phyloP scores from a whole-genome alignment of 805 yeast species.

The Jamesozyma lodderae region DNA sequence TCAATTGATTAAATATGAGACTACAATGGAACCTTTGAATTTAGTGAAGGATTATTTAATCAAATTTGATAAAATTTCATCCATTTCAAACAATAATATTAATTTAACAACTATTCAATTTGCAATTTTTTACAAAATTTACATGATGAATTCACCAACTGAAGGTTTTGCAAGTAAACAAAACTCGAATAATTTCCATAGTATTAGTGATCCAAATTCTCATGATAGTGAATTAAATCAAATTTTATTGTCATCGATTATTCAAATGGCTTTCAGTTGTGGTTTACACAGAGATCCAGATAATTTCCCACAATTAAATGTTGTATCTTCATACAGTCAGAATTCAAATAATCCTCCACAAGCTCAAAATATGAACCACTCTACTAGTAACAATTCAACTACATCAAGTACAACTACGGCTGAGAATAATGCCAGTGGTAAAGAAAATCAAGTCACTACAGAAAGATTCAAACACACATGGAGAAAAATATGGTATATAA shows the following conservation, averaged over 20 bases:
- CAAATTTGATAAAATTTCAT: constrained; percentile 29
- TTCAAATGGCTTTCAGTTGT: constrained; percentile 59
- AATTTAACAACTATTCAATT: constrained; percentile 44
- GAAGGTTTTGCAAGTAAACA: constrained; percentile 12
- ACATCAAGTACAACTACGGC: background rate
- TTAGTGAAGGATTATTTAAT: constrained; percentile 25
- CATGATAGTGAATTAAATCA: constrained; percentile 52
- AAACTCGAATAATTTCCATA: constrained; percentile 8
- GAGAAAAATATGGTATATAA: constrained; percentile 51
- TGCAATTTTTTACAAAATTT: constrained; percentile 47
- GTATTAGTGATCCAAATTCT: constrained; percentile 13
- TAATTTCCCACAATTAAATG: constrained; percentile 36
- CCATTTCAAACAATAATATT: constrained; percentile 28
- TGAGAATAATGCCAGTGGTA: constrained; percentile 2
- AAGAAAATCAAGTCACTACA: constrained; percentile 19
- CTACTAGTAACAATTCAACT: constrained; percentile 5
- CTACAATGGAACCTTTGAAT: constrained; percentile 23
- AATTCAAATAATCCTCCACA: background rate
- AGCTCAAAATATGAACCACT: no score
- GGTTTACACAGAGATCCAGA: constrained; percentile 65
- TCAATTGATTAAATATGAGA: constrained; percentile 21
- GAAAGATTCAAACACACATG: constrained; percentile 39
- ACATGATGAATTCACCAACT: constrained; percentile 50
- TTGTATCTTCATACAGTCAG: constrained; percentile 11
- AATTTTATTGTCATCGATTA: constrained; percentile 44